A percentile compares a stretch with the other conserved stretches of the same genome.
Evolutionary conservation across 495 filamentous ascomycete species (phyloP).

Genomic region (Podospora appendiculata): DNA sequence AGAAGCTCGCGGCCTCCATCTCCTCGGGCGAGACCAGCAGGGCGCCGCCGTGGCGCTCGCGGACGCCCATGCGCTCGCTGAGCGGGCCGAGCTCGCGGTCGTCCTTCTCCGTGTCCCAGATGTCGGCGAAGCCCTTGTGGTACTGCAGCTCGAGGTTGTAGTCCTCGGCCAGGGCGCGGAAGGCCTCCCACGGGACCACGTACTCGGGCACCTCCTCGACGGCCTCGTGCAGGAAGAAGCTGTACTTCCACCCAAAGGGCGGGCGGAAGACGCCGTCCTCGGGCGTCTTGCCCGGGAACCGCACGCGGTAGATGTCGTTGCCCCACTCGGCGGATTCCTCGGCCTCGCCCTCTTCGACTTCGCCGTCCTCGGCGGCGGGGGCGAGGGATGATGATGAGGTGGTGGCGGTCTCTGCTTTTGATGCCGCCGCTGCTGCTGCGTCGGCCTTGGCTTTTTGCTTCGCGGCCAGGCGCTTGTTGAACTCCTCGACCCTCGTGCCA

Average conservation of each 20-base stretch:
- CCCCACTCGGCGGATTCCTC: slow-evolving; percentile 71
- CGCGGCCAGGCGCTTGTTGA: slow-evolving; percentile 47
- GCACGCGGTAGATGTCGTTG: slow-evolving; percentile 82
- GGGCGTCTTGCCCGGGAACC: slow-evolving; percentile 74
- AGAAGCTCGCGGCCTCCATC: slow-evolving; percentile 86
- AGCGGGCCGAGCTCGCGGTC: slow-evolving; percentile 69
- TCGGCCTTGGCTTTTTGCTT: slow-evolving; percentile 23
- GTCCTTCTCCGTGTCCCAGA: slow-evolving; percentile 85
- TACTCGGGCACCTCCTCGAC: slow-evolving; percentile 96
- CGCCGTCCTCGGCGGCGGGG: slow-evolving; percentile 38
- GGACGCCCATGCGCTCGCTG: slow-evolving; percentile 90
- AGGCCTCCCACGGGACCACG: slow-evolving; percentile 96
- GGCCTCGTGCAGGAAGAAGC: slow-evolving; percentile 88
- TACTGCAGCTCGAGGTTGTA: slow-evolving; percentile 94
- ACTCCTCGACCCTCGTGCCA: slow-evolving; percentile 52
- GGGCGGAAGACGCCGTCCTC: slow-evolving; percentile 81
- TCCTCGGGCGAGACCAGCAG: slow-evolving; percentile 70
- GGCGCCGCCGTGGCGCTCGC: slow-evolving; percentile 57
- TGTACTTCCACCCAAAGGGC: slow-evolving; percentile 96
- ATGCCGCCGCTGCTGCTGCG: not conserved
- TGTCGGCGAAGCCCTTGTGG: slow-evolving; percentile 77
- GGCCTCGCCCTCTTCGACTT: slow-evolving; percentile 39
- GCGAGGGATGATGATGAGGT: not conserved
- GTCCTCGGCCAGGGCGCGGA: slow-evolving; percentile 89
- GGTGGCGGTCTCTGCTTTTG: not conserved